phyloP scores from a whole-genome alignment of 2,329 filamentous ascomycete species.

The Leptographium wingfieldii region DNA sequence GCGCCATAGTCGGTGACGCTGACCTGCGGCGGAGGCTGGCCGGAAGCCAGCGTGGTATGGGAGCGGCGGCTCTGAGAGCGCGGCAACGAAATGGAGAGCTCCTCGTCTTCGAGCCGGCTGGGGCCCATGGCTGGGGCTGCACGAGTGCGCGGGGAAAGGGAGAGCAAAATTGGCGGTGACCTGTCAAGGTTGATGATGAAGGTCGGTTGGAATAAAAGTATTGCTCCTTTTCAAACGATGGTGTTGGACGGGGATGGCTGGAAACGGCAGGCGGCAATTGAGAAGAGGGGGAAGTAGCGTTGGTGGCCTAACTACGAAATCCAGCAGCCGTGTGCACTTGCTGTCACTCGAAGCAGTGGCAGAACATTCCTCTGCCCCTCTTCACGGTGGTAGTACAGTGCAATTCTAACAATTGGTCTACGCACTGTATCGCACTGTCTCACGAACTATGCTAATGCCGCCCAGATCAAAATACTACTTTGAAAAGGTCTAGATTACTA shows the following conservation, averaged over 20 bases:
- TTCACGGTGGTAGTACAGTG: background rate
- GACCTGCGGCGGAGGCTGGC: constrained; percentile 25
- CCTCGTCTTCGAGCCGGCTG: constrained; percentile 61
- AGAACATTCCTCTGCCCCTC: background rate
- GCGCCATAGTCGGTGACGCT: constrained; percentile 22
- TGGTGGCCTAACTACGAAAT: background rate
- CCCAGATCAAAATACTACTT: no score
- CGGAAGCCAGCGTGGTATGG: constrained; percentile 5
- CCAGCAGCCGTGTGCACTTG: background rate
- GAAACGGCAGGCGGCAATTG: background rate
- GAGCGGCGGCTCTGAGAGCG: constrained; percentile 48
- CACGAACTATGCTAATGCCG: no score
- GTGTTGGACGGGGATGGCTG: background rate
- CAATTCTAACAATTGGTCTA: no score
- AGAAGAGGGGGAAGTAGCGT: background rate
- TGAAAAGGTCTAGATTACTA: no score
- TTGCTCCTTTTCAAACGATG: background rate
- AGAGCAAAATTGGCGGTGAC: background rate
- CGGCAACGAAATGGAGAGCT: constrained; percentile 66
- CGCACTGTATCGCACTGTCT: no score
- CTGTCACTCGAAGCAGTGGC: background rate
- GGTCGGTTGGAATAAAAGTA: background rate
- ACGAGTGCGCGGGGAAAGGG: background rate
- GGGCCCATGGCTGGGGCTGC: constrained; percentile 29
- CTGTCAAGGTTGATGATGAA: background rate